Percentiles rank a stretch among this genome's conserved stretches.
Evolutionary conservation across 2,329 filamentous ascomycete species (phyloP).

Genomic region (Saccharata proteae): DNA sequence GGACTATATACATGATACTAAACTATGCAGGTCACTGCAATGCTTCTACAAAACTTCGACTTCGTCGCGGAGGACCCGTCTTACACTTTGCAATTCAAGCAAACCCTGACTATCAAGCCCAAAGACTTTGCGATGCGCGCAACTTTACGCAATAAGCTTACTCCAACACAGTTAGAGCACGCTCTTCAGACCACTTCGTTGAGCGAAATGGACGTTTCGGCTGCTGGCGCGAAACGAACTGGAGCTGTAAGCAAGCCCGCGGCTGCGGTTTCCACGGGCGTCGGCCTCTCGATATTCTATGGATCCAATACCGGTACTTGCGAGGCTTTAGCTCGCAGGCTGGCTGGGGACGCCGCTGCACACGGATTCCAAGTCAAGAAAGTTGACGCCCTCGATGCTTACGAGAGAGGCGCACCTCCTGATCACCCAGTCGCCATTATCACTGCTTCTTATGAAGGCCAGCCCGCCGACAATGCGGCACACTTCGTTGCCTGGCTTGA

Average conservation of each 20-base stretch:
- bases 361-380: constrained; percentile 25
- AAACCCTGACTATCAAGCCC: constrained; percentile 35
- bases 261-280: not conserved
- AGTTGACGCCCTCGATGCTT: constrained; percentile 23
- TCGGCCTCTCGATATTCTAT: constrained; percentile 22
- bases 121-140: constrained; percentile 28
- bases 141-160: constrained; percentile 19
- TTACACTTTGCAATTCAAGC: constrained; percentile 32
- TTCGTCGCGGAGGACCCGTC: constrained; percentile 30
- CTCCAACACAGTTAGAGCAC: constrained; percentile 20
- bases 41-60: constrained; percentile 35
- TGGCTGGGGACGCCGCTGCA: constrained; percentile 22
- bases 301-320: constrained; percentile 32
- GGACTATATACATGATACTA: constrained; percentile 45
- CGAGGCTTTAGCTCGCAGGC: constrained; percentile 27
- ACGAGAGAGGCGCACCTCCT: constrained; percentile 21
- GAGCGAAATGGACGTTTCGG: constrained; percentile 4
- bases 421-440: constrained; percentile 27
- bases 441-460: constrained; percentile 30
- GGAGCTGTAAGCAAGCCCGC: not conserved
- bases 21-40: constrained; percentile 29
- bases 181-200: constrained; percentile 13
- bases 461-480: constrained; percentile 30
- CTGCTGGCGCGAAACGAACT: constrained; percentile 5
- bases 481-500: constrained; percentile 30